Percentiles rank a stretch among this genome's conserved stretches.
Evolutionary conservation across 192 early-diverging fungal species (phyloP).

Genomic region (Umbelopsis ramanniana): DNA sequence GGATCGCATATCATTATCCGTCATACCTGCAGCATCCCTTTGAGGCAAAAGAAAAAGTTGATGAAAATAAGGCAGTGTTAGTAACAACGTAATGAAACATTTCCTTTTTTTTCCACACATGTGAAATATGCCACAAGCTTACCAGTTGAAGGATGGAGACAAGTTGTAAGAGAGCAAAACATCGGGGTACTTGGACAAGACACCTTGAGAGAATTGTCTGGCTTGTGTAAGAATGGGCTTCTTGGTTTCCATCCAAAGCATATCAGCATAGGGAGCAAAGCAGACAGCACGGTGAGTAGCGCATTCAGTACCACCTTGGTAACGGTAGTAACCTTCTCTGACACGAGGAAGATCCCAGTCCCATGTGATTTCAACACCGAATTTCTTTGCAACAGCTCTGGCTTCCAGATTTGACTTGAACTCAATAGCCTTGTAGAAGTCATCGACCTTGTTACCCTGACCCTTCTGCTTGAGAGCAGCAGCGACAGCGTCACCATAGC

Average conservation of each 20-base stretch:
- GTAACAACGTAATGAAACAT: too few relatives aligned
- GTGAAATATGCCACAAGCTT: conserved; percentile 34
- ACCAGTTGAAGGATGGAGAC: conserved; percentile 98
- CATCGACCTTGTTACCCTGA: conserved; percentile 54
- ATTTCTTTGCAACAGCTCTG: conserved; percentile 73
- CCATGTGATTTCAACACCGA: conserved; percentile 78
- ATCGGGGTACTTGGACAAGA: conserved; percentile 77
- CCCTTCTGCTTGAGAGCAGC: conserved; percentile 73
- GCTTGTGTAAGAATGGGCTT: conserved; percentile 93
- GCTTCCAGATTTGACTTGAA: conserved; percentile 83
- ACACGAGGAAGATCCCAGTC: conserved; percentile 89
- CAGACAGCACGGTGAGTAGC: conserved; percentile 83
- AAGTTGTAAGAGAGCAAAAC: conserved; percentile 95
- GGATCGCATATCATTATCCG: conserved; percentile 83
- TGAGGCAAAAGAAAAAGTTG: background rate
- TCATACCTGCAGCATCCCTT: conserved; percentile 83
- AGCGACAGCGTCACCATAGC: conserved; percentile 79
- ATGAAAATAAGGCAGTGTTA: background rate
- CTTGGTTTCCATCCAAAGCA: conserved; percentile 98
- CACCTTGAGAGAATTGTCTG: conserved; percentile 86
- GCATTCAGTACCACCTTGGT: conserved; percentile 91
- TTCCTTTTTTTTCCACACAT: too few relatives aligned
- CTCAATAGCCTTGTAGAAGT: conserved; percentile 43
- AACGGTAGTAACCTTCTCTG: conserved; percentile 97
- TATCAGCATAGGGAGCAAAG: conserved; percentile 88